These are phyloP conservation scores for Camellia oleifera DNA, from an alignment of 179 eudicot species.

Conservation along the genomic window DNA sequence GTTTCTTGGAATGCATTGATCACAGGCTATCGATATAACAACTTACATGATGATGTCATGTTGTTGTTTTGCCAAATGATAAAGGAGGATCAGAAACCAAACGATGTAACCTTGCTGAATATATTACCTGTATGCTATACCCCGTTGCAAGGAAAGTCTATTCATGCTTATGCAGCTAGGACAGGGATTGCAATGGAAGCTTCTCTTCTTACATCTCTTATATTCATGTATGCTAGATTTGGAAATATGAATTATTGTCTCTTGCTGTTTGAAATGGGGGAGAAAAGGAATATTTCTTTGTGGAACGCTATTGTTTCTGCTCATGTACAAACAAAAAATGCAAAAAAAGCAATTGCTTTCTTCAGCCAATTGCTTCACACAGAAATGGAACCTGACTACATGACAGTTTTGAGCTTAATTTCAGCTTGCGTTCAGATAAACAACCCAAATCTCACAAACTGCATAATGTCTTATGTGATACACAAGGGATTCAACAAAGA, in stretches of 20 bases:
- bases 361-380: conserved; percentile 39
- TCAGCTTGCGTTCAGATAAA: conserved; percentile 51
- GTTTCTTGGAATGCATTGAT: conserved; percentile 77
- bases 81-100: conserved; percentile 42
- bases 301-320: conserved; percentile 70
- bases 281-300: conserved; percentile 38
- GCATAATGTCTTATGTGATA: conserved; percentile 31
- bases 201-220: conserved; percentile 57
- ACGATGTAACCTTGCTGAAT: conserved; percentile 58
- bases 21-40: conserved; percentile 44
- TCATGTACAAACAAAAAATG: conserved; percentile 33
- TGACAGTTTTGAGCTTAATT: conserved; percentile 50
- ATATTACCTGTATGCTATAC: conserved; percentile 43
- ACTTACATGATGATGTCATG: conserved; percentile 30
- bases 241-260: conserved; percentile 37
- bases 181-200: conserved; percentile 31
- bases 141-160: conserved; percentile 49
- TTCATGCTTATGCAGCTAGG: conserved; percentile 54
- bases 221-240: conserved; percentile 64
- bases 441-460: conserved; percentile 25
- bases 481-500: conserved; percentile 45
- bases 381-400: conserved; percentile 39
- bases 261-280: conserved; percentile 43
- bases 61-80: conserved; percentile 43
- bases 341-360: conserved; percentile 29